Evolutionary conservation across 2,329 filamentous ascomycete genomes (phyloP).

Genomic region (Arthrobotrys iridis): DNA sequence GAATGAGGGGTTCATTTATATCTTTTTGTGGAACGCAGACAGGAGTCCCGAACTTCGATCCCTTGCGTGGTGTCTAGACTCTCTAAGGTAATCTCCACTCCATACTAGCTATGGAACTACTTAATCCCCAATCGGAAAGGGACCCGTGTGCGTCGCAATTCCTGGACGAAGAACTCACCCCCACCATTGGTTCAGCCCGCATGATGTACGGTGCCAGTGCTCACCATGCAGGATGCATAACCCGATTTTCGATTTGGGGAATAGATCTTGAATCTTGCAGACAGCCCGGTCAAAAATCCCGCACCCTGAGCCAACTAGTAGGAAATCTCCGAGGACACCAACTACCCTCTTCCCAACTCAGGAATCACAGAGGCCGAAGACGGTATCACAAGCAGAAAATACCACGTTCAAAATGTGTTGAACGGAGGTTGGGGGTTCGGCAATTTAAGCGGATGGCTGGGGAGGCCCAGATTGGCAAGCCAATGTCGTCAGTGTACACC

Average conservation of each 20-base stretch:
- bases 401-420: slow-evolving; percentile 37
- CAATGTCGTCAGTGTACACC: slow-evolving; percentile 35
- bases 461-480: background rate
- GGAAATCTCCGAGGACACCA: background rate
- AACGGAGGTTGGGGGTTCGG: slow-evolving; percentile 9
- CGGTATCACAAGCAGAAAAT: background rate
- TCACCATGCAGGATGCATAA: background rate
- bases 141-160: slow-evolving; percentile 20
- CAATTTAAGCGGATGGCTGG: slow-evolving; percentile 50
- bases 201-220: background rate
- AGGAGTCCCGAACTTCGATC: slow-evolving; percentile 6
- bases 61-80: slow-evolving; percentile 10
- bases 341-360: background rate
- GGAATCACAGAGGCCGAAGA: background rate
- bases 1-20: background rate
- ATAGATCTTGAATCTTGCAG: background rate
- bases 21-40: slow-evolving; percentile 17
- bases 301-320: background rate
- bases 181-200: slow-evolving; percentile 1
- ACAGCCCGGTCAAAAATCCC: background rate
- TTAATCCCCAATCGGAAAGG: slow-evolving; percentile 16
- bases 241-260: background rate
- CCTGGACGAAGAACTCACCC: slow-evolving; percentile 15
- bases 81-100: background rate
- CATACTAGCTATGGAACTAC: background rate